Evolutionary conservation across 768 basidiomycete genomes (phyloP).

Genomic region (Tremella fuciformis): DNA sequence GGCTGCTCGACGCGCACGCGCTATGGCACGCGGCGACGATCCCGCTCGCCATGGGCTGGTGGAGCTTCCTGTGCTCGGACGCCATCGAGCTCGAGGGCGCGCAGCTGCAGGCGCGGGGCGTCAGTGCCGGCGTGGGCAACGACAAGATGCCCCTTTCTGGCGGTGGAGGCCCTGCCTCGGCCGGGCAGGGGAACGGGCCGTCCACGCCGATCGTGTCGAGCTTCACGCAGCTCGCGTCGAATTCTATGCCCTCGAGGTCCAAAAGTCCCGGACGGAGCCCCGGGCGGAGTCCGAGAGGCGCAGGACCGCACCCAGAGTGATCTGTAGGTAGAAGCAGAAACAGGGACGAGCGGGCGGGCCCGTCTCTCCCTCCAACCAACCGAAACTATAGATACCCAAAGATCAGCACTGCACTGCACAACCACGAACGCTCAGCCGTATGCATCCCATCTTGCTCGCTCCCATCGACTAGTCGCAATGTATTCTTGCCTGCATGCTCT

Average conservation of each 20-base stretch:
- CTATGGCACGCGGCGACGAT: slow-evolving; percentile 88
- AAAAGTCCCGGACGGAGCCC: slow-evolving; percentile 16
- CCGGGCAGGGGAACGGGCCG: neutral
- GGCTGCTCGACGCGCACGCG: slow-evolving; percentile 82
- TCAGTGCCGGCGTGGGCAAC: neutral
- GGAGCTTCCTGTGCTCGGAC: slow-evolving; percentile 59
- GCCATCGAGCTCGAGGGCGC: slow-evolving; percentile 36
- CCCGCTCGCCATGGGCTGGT: slow-evolving; percentile 76
- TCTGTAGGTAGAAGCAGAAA: neutral
- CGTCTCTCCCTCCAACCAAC: neutral
- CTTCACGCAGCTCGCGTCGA: slow-evolving; percentile 20
- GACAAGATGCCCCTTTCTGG: slow-evolving; percentile 21
- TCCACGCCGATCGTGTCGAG: slow-evolving; percentile 10
- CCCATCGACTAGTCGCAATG: neutral
- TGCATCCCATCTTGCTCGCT: neutral
- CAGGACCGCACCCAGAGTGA: slow-evolving; percentile 2
- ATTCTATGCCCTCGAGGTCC: neutral
- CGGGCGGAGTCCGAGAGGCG: slow-evolving; percentile 13
- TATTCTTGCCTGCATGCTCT: too few species aligned
- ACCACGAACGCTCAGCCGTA: neutral
- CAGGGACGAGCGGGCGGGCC: neutral
- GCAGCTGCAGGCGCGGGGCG: slow-evolving; percentile 10
- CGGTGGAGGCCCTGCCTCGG: slow-evolving; percentile 1
- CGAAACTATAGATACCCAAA: too few species aligned
- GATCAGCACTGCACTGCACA: neutral